Evolutionary conservation across 179 eudicot species (phyloP), one percentile per base, ranked within the genome.

Genomic region (Nepenthes alata): DNA sequence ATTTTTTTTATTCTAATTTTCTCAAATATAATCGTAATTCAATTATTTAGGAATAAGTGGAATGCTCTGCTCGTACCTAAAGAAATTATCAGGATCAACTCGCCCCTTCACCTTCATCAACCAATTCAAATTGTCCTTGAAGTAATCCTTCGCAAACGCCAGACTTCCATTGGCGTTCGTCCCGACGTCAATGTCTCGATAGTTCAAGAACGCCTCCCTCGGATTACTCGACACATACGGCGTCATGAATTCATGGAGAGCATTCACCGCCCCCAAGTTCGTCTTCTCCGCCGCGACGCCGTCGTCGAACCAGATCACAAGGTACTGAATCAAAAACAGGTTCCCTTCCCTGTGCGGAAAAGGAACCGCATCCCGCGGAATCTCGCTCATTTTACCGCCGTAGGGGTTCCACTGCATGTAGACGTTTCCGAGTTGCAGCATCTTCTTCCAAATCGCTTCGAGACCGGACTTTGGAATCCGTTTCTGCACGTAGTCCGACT

Each of bases 21-120:
- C 25, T 25, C 25, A 25, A 25, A 25, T 25, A 25, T 25, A 25
- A 25, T 25, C 25, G 25, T 25, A 25, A 25, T 25, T 25, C 25
- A 25, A 25, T 25, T 25, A 25, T 25, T 25, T 25, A 25, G 25
- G 25, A 25, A 25, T 25, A 25, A 0, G 52, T 0, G 79, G 79
- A 15, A 75, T 64, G 64, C 79, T 75, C 55, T 75, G 79, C 64
- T 75, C 79, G 41, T 64, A 65, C 50, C 71, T 57, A n/a, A 76
- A 76, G 73, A 76, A 68, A 66, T 76, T 76, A 1, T 53, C 60
- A n/a, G 80, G 80, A 68, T 76, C 80, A 38, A 76, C 70, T 45
- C 48, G 13, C n/a, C 67, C 69, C 73, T 76, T 76, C 38, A 70
- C 68, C 14, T 37, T 35, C 34, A 56, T 10, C 70, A 76, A 58